Evolutionary conservation across 805 yeast genomes (phyloP), one percentile per base, ranked within the genome.

Genomic region (Candida tibetensis): DNA sequence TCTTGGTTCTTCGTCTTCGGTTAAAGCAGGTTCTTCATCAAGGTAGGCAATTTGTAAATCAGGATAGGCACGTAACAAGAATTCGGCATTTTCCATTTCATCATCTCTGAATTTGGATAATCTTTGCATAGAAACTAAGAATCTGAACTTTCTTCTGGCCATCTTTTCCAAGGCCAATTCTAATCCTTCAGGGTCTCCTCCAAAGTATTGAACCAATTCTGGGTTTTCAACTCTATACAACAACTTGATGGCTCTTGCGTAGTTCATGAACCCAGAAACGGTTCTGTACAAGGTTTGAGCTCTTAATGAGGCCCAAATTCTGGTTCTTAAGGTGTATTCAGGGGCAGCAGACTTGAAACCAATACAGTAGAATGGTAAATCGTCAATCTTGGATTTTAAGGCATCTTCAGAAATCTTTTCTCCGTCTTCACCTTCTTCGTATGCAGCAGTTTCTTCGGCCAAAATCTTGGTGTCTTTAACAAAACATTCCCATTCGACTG

Each of bases 291-390:
- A 72, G 25, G 99, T 93, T 73, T 91, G 99, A 28, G 96, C 85
- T 69, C 99, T 81, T 55, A 93, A 77, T 18, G 98, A 91, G 28
- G 99, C 99, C 99, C 99, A 91, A 52, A 91, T 88, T 71, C 99
- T 78, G 7, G 98, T 93, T 71, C 99, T 82, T 58, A 93, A 71
- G 39, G 95, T 87, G 69, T 87, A 93, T 62, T 90, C 96, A 27
- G 97, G 97, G 42, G 96, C 95, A 53, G 97, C 96, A 53, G 95
- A 81, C 70, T 93, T 91, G 81, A 88, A 91, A 64, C 98, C 99
- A 60, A 91, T 85, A 64, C 95, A 86, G 72, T 87, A 88, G 71
- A 88, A 91, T 41, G 97, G 96, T 55, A 87, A 70, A 55, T 90
- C 96, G 60, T 85, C 95, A 57, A 84, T 82, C 75, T 89, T 88